A percentile compares a stretch with the other conserved stretches of the same genome.
Evolutionary conservation across 192 early-diverging fungal genomes (phyloP).

Genomic region (Pilaira anomala): DNA sequence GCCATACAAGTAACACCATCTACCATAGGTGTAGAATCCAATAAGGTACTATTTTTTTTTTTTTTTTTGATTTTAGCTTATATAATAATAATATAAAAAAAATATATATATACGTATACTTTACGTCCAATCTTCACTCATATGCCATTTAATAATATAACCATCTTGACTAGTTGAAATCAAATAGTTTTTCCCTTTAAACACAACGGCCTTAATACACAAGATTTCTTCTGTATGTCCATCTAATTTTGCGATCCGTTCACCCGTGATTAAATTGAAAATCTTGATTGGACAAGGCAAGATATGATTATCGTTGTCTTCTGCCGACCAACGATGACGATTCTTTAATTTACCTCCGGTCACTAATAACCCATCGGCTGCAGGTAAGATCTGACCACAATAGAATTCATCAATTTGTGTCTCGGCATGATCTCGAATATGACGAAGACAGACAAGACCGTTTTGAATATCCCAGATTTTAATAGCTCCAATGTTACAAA

Average conservation of each 20-base stretch:
- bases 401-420: constrained; percentile 90
- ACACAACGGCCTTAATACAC: constrained; percentile 73
- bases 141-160: constrained; percentile 88
- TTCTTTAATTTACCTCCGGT: constrained; percentile 93
- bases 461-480: constrained; percentile 77
- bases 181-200: constrained; percentile 77
- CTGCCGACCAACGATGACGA: constrained; percentile 78
- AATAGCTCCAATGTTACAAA: constrained; percentile 72
- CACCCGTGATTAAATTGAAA: constrained; percentile 75
- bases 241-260: constrained; percentile 70
- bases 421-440: constrained; percentile 71
- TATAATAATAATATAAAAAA: neutral
- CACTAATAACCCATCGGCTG: constrained; percentile 43
- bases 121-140: constrained; percentile 77
- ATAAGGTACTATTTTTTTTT: constrained; percentile 44
- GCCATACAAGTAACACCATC: constrained; percentile 97
- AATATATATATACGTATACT: neutral
- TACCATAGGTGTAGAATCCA: constrained; percentile 62
- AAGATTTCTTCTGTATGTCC: constrained; percentile 92
- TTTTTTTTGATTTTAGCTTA: neutral
- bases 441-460: constrained; percentile 64
- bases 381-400: constrained; percentile 71
- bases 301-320: constrained; percentile 93
- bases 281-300: constrained; percentile 91
- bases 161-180: constrained; percentile 94